Base-by-base conservation (phyloP, 495 filamentous ascomycete species). In the Podospora anserina region DNA sequence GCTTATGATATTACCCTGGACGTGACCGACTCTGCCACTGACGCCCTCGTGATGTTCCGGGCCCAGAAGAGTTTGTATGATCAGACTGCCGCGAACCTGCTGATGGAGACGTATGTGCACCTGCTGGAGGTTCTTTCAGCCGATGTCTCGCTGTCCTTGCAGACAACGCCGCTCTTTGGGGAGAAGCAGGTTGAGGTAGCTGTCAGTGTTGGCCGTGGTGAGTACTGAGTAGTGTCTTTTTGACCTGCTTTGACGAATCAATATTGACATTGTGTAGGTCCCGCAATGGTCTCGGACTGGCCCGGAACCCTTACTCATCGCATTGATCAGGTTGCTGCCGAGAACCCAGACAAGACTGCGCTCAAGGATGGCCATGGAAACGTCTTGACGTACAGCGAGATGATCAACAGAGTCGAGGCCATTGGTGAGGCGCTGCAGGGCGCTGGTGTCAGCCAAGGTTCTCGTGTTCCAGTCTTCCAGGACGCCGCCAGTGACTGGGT, bases 401-500 rank as follows among this genome's bases (percentile, higher is more conserved):
- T 49, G 39, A 11, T 13, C 7, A 11, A 13, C 7, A 5, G 39
- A 1, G 9, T 49, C 39, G 39, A 49, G 39, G 39, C 39, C 7
- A 49, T 49, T 26, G 63, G 62, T 0, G 55, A 60, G 5, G 27
- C 67, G 2, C 60, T 73, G 26, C 27, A 16, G 27, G 44, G 19
- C 0, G 28, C 26, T 3, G 61, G 63, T 4, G 44, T 61, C 11
- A n/a, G 18, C 9, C 4, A 32, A 9, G 73, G 71, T 3, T 68
- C 70, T 11, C 53, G 55, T 4, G 74, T 81, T 0, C 69, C 32
- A 4, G 76, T 81, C 4, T 76, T 76, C 62, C 77, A 78, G 56
- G 65, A 78, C 16, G 70, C 87, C 0, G 28, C 71, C 1, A 11
- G 75, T 0, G 78, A 86, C 54, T 86, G 79, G 81, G 71, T 84